Base-by-base conservation (phyloP, 2,329 filamentous ascomycete species). In the Nigrospora osmanthi region DNA sequence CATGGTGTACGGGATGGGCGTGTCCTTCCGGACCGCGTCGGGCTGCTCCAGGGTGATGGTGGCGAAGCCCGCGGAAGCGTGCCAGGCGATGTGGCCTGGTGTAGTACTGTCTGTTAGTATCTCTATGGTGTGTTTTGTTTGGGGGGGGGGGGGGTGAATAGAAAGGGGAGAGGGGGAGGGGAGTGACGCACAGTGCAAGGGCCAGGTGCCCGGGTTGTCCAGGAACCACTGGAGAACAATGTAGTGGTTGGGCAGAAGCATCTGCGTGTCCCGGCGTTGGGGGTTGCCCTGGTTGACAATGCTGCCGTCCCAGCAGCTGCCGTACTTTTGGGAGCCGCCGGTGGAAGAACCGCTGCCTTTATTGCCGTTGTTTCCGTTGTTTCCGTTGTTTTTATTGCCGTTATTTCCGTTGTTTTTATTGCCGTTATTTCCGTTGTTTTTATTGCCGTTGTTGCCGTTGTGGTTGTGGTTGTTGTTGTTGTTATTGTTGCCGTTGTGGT, bases 221-320 rank as follows among this genome's bases (percentile, higher is more conserved):
- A 58, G 54, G 34, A 58, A 40, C 49, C 63, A 65, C 6, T 57
- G 60, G 17, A 66, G 51, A 7, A 65, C 57, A 14, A 65, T 41
- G 47, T 60, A 63, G 19, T 57, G 56, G n/a, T 50, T 48, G 2
- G 46, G 53, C 1, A 57, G 55, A 2, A 69, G 52, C 42, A 62
- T 58, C 9, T 64, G 62, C 6, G 64, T 61, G 46, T 69, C 65
- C 35, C 66, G 57, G 32, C 65, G 59, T 9, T 62, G 60, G 13
- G 66, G 64, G 47, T 69, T 68, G 40, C 39, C 34, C 46, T 57
- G 54, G 42, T 52, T 52, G 10, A 58, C 52, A 30, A 53, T 51
- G 30, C 56, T 42, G 11, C 50, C 49, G 49, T 60, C 55, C 42
- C 56, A 57, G 32, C 45, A 43, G 11, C 14, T 11, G 12, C 45